A percentile compares a stretch with the other conserved stretches of the same genome.
These are phyloP conservation scores for Aspergillus terreus DNA, from an alignment of 2,329 filamentous ascomycete genomes.

Conservation along the genomic window DNA sequence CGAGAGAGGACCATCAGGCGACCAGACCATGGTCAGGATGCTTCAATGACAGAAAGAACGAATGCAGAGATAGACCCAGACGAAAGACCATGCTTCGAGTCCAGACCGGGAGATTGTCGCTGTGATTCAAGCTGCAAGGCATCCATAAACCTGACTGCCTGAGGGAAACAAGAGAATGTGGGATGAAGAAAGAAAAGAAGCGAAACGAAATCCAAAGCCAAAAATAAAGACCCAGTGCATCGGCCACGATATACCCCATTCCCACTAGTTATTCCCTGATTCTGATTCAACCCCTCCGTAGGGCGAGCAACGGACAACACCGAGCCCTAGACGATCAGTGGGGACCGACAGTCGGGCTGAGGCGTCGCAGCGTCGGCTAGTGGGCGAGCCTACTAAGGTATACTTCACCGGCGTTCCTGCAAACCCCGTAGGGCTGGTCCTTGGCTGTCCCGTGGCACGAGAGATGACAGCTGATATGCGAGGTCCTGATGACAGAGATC, in stretches of 20 bases:
- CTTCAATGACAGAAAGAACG: neutral
- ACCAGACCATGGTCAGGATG: conserved; percentile 6
- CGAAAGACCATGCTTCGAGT: neutral
- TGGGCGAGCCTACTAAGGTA: too few relatives aligned
- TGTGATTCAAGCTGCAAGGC: conserved; percentile 4
- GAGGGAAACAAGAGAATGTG: neutral
- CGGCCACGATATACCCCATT: conserved; percentile 9
- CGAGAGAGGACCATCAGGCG: conserved; percentile 4
- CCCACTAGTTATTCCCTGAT: neutral
- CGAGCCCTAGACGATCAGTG: conserved; percentile 15
- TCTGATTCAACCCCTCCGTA: conserved; percentile 3
- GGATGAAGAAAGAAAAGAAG: neutral
- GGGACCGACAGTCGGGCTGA: conserved; percentile 8
- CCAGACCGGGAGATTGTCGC: neutral
- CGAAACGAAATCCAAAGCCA: conserved; percentile 1
- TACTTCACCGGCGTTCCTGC: too few relatives aligned
- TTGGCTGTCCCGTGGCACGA: neutral
- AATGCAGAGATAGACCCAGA: neutral
- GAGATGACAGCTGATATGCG: conserved; percentile 5
- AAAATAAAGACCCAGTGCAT: conserved; percentile 6
- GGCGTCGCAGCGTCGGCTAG: neutral
- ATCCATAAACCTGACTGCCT: conserved; percentile 3
- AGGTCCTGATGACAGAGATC: neutral
- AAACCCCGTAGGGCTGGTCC: neutral
- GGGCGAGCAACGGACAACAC: conserved; percentile 11